phyloP scores from a whole-genome alignment of 495 filamentous ascomycete species.

The Lepraria neglecta region DNA sequence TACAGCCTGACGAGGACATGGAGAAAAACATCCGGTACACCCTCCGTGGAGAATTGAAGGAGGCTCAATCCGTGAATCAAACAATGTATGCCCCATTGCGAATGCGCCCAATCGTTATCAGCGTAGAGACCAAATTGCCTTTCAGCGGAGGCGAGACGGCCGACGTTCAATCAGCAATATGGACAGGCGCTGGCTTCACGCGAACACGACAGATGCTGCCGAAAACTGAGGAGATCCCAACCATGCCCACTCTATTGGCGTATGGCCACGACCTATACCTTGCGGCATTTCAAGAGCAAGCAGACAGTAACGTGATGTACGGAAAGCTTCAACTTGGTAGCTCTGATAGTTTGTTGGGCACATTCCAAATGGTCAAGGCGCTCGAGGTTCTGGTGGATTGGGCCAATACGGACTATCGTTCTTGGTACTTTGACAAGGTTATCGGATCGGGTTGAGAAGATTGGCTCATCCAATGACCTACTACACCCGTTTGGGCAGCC shows the following conservation, averaged over 20 bases:
- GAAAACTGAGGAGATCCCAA: not conserved
- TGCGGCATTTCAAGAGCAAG: not conserved
- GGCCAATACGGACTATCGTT: not conserved
- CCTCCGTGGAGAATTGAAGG: not conserved
- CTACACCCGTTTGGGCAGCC: not conserved
- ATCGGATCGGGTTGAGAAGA: not conserved
- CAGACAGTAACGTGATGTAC: not conserved
- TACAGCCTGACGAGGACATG: not conserved
- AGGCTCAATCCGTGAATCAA: not conserved
- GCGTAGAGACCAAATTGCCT: not conserved
- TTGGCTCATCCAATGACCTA: not conserved
- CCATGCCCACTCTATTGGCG: not conserved
- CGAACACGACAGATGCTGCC: slow-evolving; percentile 4
- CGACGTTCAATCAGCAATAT: not conserved
- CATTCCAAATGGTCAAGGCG: not conserved
- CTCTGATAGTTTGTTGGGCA: not conserved
- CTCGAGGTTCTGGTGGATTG: not conserved
- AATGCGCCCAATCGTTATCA: not conserved
- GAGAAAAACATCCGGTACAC: not conserved
- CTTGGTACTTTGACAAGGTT: not conserved
- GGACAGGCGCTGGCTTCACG: not conserved
- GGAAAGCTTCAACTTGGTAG: not conserved
- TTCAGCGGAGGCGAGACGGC: slow-evolving; percentile 4
- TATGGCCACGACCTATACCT: slow-evolving; percentile 13
- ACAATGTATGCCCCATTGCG: not conserved